Evolutionary conservation across 2,329 filamentous ascomycete genomes (phyloP), one percentile per base, ranked within the genome.

Genomic region (Orbilia ellipsospora): DNA sequence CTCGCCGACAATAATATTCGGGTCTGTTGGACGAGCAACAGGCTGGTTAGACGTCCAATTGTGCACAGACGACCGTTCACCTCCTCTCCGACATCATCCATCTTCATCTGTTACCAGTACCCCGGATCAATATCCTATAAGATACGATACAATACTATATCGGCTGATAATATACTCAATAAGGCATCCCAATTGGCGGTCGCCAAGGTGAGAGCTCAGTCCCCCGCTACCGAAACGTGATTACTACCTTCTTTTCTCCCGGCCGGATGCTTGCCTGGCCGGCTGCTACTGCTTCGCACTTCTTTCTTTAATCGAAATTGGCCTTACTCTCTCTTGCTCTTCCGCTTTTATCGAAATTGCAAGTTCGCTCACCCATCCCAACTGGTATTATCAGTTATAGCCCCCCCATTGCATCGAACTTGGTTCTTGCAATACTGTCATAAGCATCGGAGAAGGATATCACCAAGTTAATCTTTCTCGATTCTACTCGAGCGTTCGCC

Each of bases 311-410:
- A 70, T 70, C 66, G 66, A 70, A 63, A 63, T 70, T 62, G 40
- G 50, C 57, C 57, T 57, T 56, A 57, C 62, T 48, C 15, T 18
- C 31, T 36, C 16, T 15, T 48, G 16, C 7, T 50, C 56, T 73
- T 67, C 69, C 62, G 69, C 62, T 62, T 73, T 66, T 56, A 68
- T 74, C 63, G 70, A 74, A 63, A 74, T 74, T 70, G 36, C 57
- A 70, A 28, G 55, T 61, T 28, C 57, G 56, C 42, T 16, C 10
- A 23, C 62, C 20, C 63, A 59, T 12, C 54, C 16, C 44, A 48
- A 48, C 44, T 15, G 13, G 8, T n/a, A 48, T 44, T 44, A 48
- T 67, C 55, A 51, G 10, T 36, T 36, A 36, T 36, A 67, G 56
- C 55, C 65, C 48, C 20, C 45, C 59, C 44, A 60, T 7, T n/a